Conservation (phyloP, 345 rosid species). For the Tarenaya hassleriana region DNA sequence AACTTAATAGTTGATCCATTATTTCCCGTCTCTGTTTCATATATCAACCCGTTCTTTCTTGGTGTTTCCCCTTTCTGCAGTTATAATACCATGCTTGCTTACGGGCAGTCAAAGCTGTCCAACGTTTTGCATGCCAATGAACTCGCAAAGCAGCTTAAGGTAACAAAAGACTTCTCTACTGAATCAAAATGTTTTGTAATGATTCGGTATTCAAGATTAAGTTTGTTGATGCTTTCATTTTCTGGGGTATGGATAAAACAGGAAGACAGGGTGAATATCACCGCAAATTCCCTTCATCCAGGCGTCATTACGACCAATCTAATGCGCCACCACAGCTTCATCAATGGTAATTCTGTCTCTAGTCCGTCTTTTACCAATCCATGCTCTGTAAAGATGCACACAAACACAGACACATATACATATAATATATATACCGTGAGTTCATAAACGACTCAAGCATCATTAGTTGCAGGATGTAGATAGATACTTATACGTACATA, state of each 20-base stretch:
- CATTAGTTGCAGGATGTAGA: too few relatives aligned
- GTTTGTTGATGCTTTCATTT: conserved; percentile 6
- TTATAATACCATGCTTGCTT: conserved; percentile 38
- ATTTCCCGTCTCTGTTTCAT: not conserved
- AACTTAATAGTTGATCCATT: not conserved
- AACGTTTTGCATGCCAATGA: conserved; percentile 80
- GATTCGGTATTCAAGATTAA: too few relatives aligned
- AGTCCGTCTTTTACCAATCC: not conserved
- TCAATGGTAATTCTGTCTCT: conserved; percentile 33
- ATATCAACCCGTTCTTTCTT: conserved; percentile 1
- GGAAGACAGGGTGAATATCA: conserved; percentile 55
- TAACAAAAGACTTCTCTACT: conserved; percentile 12
- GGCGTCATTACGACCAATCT: conserved; percentile 62
- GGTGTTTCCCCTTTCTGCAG: conserved; percentile 29
- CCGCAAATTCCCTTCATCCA: conserved; percentile 75
- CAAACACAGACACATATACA: conserved; percentile 3
- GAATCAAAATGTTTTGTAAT: too few relatives aligned
- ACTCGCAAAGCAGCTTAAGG: conserved; percentile 68
- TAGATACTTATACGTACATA: too few relatives aligned
- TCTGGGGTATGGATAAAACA: conserved; percentile 31
- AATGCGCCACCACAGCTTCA: conserved; percentile 39
- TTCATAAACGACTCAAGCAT: too few relatives aligned
- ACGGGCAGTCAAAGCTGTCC: conserved; percentile 77
- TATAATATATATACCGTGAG: too few relatives aligned
- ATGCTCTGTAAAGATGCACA: not conserved